Evolutionary conservation across 345 rosid genomes (phyloP), one percentile per base, ranked within the genome.

Genomic region (Eucalyptus melliodora): DNA sequence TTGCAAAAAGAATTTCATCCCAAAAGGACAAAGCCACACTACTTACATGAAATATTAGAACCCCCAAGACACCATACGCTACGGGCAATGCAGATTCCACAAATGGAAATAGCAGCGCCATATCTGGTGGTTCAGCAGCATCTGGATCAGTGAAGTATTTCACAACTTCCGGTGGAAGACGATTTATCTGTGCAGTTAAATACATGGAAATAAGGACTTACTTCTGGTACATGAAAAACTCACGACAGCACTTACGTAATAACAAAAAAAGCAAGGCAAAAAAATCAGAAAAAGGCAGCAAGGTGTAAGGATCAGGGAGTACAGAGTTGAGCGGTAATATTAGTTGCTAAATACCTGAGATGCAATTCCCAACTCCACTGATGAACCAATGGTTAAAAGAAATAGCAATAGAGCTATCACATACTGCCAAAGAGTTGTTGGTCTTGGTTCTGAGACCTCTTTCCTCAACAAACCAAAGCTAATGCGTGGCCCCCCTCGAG

Each of bases 401-500:
- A 97, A 96, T 49, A 97, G 91, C 92, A 97, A 89, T 16, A 97
- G 87, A 56, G 98, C 96, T 91, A 97, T 96, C 91, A 97, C 98
- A 91, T 97, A 97, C 93, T 97, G 99, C 99, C 99, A 97, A 49
- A 97, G 98, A 53, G 99, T 95, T 80, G 99, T 97, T 44, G 99
- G 97, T 92, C 95, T 97, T 31, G 99, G 99, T 92, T 97, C 99
- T 7, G 99, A 97, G 34, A 95, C 99, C 92, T 97, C 99, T 93
- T 96, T 97, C 90, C 99, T 92, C 89, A 97, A 94, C 95, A 97
- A 92, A 92, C 98, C 98, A 69, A 96, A 95, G 94, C 99, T 97
- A 90, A 97, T 97, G 37, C 99, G 97, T 26, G 97, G 96, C 50
- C 99, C 99, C 5, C 99, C 99, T 30, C 98, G 97, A 16, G 98